Evolutionary conservation across 306 rosid genomes (phyloP), one percentile per base, ranked within the genome.

Genomic region (Rosa chinensis): DNA sequence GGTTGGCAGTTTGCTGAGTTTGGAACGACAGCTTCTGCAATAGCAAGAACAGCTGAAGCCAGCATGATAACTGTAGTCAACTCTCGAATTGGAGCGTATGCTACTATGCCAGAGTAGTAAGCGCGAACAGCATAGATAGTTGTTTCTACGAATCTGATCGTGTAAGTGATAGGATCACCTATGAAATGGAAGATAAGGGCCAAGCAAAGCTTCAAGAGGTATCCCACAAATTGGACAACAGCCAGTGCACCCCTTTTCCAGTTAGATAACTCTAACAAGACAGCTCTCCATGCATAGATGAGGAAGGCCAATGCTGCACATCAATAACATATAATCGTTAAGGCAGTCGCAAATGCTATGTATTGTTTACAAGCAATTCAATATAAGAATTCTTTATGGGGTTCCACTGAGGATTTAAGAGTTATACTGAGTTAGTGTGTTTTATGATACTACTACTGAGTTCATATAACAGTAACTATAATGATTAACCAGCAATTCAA

Each of bases 211-310:
- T 91, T 89, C 72, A 85, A 70, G 78, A 88, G 48, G 74, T 88
- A 84, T 76, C 94, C 94, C 75, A 80, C 62, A 73, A 94, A 94
- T 18, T 78, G 79, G 58, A 81, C 74, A 9, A 92, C 73, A 6
- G 77, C 83, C 21, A 86, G 39, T 59, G 85, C 90, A 58, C 82
- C 89, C 66, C 81, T 87, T 85, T 75, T 90, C 99, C 99, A 94
- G 83, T 94, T 92, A 39, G 84, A 80, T 37, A 95, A 82, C 79
- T 95, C 99, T n/a, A 92, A 89, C 47, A 95, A 79, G 71, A 93
- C 96, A 18, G 92, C 94, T 82, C 94, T 90, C 99, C 99, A 95
- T n/a, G 97, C 90, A 82, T 95, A 95, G 70, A 93, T 44, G 59
- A 95, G 87, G 80, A 95, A 90, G 69, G 81, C 96, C 74, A 83